These are phyloP conservation scores for Ustilago loliicola DNA, from an alignment of 1,284 basidiomycete species.

Conservation along the genomic window DNA sequence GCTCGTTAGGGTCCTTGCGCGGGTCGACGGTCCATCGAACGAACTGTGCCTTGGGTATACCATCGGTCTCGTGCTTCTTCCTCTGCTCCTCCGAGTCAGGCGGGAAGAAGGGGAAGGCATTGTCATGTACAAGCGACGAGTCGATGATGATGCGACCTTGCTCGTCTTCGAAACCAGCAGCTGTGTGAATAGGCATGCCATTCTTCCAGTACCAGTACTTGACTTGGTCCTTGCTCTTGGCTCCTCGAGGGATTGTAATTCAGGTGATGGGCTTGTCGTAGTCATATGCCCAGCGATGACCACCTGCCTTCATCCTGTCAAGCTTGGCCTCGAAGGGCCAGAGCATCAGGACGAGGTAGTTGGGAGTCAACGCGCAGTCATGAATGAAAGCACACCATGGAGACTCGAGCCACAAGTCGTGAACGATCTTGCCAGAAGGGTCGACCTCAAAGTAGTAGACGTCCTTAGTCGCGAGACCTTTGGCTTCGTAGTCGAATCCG, in stretches of 20 bases:
- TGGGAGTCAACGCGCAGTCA: slow-evolving; percentile 36
- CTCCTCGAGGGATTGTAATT: slow-evolving; percentile 36
- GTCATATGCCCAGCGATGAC: slow-evolving; percentile 39
- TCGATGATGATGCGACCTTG: slow-evolving; percentile 40
- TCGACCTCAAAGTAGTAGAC: slow-evolving; percentile 44
- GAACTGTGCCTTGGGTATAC: slow-evolving; percentile 30
- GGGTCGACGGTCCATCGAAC: slow-evolving; percentile 43
- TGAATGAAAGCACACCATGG: slow-evolving; percentile 40
- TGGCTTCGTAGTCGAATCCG: slow-evolving; percentile 47
- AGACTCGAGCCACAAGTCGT: slow-evolving; percentile 43
- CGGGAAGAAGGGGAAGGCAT: slow-evolving; percentile 41
- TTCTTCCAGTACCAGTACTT: slow-evolving; percentile 47
- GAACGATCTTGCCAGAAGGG: slow-evolving; percentile 33
- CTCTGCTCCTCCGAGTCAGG: slow-evolving; percentile 31
- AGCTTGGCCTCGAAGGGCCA: slow-evolving; percentile 35
- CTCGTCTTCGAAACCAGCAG: slow-evolving; percentile 28
- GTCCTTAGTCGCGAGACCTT: slow-evolving; percentile 45
- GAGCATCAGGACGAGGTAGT: slow-evolving; percentile 38
- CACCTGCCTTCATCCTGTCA: slow-evolving; percentile 36
- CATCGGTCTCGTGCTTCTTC: slow-evolving; percentile 26
- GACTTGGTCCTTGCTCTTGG: slow-evolving; percentile 43
- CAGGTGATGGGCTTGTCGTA: slow-evolving; percentile 36
- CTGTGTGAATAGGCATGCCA: slow-evolving; percentile 40
- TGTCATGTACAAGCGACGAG: slow-evolving; percentile 31
- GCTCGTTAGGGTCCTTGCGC: slow-evolving; percentile 32